Conservation (phyloP, 2,329 filamentous ascomycete genomes). For the Xylaria sp. region DNA sequence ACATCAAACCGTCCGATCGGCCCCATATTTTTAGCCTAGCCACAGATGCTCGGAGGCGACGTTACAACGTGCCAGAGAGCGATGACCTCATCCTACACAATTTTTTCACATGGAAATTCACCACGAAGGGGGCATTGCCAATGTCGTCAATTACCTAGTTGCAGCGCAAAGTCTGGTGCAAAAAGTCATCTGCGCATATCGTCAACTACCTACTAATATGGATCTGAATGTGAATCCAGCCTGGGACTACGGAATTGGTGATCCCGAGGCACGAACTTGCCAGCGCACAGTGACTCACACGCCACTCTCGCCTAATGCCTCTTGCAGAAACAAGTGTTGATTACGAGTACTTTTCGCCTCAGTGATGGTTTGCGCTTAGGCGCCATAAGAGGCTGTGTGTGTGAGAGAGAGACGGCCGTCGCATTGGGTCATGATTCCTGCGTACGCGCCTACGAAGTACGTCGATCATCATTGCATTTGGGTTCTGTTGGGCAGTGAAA, state of each 20-base stretch:
- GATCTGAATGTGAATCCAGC: background rate
- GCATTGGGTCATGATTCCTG: conserved; percentile 3
- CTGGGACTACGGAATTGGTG: background rate
- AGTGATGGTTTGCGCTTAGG: background rate
- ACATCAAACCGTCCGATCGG: background rate
- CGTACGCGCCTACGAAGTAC: background rate
- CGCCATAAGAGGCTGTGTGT: background rate
- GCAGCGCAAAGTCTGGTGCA: background rate
- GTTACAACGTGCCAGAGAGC: conserved; percentile 11
- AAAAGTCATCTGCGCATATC: background rate
- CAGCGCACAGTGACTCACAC: conserved; percentile 18
- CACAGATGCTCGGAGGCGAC: conserved; percentile 11
- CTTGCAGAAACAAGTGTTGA: background rate
- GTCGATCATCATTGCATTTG: conserved; percentile 5
- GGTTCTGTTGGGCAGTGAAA: conserved; percentile 11
- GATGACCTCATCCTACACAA: conserved; percentile 15
- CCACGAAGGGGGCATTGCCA: background rate
- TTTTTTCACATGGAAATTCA: background rate
- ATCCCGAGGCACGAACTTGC: conserved; percentile 1
- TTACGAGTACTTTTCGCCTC: background rate
- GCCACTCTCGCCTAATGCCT: background rate
- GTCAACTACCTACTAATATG: background rate
- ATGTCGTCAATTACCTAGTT: background rate
- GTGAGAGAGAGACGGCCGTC: background rate
- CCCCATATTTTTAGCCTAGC: conserved; percentile 14